These are phyloP conservation scores for Fusarium robinianum DNA, from an alignment of 2,329 filamentous ascomycete genomes.

Conservation along the genomic window DNA sequence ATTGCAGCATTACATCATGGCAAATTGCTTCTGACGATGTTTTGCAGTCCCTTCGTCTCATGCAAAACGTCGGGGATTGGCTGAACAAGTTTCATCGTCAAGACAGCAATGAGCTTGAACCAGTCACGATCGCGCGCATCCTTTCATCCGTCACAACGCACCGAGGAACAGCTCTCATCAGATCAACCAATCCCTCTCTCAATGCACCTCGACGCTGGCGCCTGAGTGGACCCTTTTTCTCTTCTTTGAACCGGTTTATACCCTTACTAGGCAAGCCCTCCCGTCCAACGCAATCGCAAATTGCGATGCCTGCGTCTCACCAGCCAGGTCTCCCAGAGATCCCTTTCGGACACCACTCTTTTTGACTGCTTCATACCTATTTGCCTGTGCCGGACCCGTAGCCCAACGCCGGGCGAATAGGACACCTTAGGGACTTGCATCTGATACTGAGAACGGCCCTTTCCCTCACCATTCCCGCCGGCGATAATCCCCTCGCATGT, in stretches of 20 bases:
- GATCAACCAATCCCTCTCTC: constrained; percentile 1
- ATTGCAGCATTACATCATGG: no score
- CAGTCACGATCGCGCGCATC: constrained; percentile 18
- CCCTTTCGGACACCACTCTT: no score
- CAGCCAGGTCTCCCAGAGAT: no score
- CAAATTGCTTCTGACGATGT: no score
- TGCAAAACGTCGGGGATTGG: no score
- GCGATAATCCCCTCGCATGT: constrained; percentile 2
- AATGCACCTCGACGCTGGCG: constrained; percentile 11
- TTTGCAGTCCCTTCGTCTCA: no score
- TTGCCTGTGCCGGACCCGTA: not conserved
- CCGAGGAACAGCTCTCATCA: no score
- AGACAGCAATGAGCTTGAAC: constrained; percentile 12
- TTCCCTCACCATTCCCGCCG: constrained; percentile 11
- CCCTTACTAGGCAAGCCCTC: no score
- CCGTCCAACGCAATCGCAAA: no score
- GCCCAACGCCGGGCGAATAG: not conserved
- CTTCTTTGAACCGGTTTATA: no score
- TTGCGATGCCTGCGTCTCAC: no score
- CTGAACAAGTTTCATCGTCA: not conserved
- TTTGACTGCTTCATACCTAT: no score
- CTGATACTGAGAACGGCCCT: constrained; percentile 8
- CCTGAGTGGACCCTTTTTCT: constrained; percentile 1
- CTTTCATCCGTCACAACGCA: constrained; percentile 22
- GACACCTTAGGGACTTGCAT: constrained; percentile 6